Evolutionary conservation across 148 eudicot species (phyloP).

Genomic region (Dianthus caryophyllus): DNA sequence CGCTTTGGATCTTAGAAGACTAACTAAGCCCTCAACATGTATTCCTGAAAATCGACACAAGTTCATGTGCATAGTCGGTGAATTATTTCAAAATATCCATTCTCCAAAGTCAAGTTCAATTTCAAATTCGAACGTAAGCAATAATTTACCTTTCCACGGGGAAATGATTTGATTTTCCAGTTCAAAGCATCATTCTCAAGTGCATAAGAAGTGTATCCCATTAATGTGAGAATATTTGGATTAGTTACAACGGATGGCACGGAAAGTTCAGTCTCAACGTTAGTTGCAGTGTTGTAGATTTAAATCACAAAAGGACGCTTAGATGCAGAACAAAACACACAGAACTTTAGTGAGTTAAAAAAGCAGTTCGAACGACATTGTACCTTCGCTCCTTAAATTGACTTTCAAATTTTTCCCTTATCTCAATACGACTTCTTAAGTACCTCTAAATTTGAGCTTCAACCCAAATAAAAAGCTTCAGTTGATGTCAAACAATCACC

Average conservation of each 20-base stretch:
- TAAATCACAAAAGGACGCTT: slow-evolving; percentile 4
- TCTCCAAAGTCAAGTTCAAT: neutral
- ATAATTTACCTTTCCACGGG: slow-evolving; percentile 80
- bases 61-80: neutral
- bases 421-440: slow-evolving; percentile 92
- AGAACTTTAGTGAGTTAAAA: neutral
- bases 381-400: slow-evolving; percentile 98
- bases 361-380: slow-evolving; percentile 2
- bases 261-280: slow-evolving; percentile 95
- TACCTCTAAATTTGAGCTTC: slow-evolving; percentile 93
- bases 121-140: neutral
- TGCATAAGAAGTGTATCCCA: slow-evolving; percentile 96
- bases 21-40: slow-evolving; percentile 88
- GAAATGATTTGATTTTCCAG: slow-evolving; percentile 97
- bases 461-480: slow-evolving; percentile 96
- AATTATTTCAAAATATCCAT: neutral
- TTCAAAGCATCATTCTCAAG: slow-evolving; percentile 85
- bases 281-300: slow-evolving; percentile 73
- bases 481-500: slow-evolving; percentile 37
- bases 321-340: neutral
- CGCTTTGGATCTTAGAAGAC: slow-evolving; percentile 76
- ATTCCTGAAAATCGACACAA: slow-evolving; percentile 48
- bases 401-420: slow-evolving; percentile 78
- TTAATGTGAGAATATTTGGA: slow-evolving; percentile 84
- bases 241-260: slow-evolving; percentile 85